Percentiles rank a stretch among this genome's conserved stretches.
Conservation (phyloP, 306 rosid species). For the Urtica urens region DNA sequence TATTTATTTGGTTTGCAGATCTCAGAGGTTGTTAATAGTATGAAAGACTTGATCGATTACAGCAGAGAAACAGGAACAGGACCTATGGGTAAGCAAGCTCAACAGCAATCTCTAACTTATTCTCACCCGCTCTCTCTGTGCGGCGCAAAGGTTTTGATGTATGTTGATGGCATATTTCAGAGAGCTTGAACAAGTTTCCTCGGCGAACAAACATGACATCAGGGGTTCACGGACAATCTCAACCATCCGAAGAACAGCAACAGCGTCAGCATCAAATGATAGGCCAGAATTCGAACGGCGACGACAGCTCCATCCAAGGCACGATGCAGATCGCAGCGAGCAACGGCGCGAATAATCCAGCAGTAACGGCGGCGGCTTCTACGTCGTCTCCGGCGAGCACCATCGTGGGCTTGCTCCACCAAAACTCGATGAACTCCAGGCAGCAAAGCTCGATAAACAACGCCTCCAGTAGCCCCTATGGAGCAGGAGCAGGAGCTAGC, state of each 20-base stretch:
- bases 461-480: conserved; percentile 80
- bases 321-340: conserved; percentile 52
- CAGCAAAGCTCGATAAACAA: conserved; percentile 66
- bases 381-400: conserved; percentile 76
- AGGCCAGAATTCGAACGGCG: conserved; percentile 44
- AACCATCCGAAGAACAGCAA: conserved; percentile 41
- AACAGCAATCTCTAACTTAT: too few species aligned
- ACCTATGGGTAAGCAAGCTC: conserved; percentile 96
- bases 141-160: neutral
- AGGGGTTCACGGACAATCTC: conserved; percentile 61
- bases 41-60: conserved; percentile 97
- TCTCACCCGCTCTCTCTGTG: too few species aligned
- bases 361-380: conserved; percentile 60
- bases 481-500: conserved; percentile 67
- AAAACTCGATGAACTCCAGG: conserved; percentile 86
- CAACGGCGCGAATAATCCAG: conserved; percentile 70
- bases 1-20: too few species aligned
- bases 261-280: conserved; percentile 35
- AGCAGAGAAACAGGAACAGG: conserved; percentile 82
- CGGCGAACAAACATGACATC: conserved; percentile 55
- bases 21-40: conserved; percentile 96
- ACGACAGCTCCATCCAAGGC: conserved; percentile 48
- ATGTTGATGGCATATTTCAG: conserved; percentile 34
- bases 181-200: conserved; percentile 87
- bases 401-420: conserved; percentile 92